Base-by-base conservation (phyloP, 2,329 filamentous ascomycete genomes). In the Alternaria ventricosa region DNA sequence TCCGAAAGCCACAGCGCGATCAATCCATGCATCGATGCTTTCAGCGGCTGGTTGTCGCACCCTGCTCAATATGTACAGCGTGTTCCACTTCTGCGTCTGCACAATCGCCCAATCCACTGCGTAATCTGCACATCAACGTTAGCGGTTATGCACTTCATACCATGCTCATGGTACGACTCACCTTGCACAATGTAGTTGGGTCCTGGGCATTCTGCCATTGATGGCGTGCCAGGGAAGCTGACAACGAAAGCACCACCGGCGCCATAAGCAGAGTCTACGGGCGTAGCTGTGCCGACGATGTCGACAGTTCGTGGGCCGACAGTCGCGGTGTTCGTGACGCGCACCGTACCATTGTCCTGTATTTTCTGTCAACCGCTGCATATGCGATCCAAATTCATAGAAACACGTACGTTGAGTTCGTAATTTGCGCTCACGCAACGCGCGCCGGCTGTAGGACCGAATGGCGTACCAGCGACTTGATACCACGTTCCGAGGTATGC, bases 151-250 rank as follows among this genome's bases (percentile, higher is more conserved):
- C 10, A 8, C 9, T 18, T n/a, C 2, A 3, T 22, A 22, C 3
- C 20, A 13, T 9, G 12, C 13, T 41, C 23, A 9, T 12, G 3
- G 2, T 2, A 27, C 0, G 9, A 36, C 66, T 2, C 63, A 73
- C 72, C 72, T 63, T 77, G 73, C 20, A 77, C 75, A 51, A 77
- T 74, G 55, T 77, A 77, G 51, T 75, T 75, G 0, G 74, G 73
- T 13, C 74, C 73, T 0, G 66, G 70, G 56, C 73, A 77, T 13
- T 60, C 60, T 12, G 61, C 50, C 12, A 13, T 43, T 6, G 60
- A 45, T 4, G 69, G 57, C 4, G 64, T 67, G 2, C 65, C 61
- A 13, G 72, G 74, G 51, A 76, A 77, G 46, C 55, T 65, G 56
- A 77, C 73, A 6, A 65, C 61, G 13, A 77, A 75, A 7, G 64